A percentile compares a stretch with the other conserved stretches of the same genome.
phyloP scores from a whole-genome alignment of 129 eudicot genomes.

The Kitagawia praeruptora region DNA sequence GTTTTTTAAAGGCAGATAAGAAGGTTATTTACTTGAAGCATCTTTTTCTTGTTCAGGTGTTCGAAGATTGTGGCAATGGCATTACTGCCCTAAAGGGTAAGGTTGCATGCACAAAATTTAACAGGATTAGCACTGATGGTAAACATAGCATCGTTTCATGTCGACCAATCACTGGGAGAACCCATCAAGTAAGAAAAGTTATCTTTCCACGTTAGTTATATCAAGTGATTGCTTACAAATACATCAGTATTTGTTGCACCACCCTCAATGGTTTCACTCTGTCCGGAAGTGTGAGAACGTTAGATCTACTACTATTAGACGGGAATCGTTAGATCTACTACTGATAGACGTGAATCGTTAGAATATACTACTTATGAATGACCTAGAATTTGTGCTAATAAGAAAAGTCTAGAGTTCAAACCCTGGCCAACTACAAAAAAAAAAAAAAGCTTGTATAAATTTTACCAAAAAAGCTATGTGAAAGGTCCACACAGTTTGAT shows the following conservation, averaged over 20 bases:
- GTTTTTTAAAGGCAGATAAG: neutral
- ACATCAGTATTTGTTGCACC: too few species aligned
- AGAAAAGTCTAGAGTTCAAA: too few species aligned
- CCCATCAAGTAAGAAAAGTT: conserved; percentile 70
- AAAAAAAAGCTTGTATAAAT: too few species aligned
- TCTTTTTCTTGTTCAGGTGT: conserved; percentile 34
- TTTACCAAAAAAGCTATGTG: too few species aligned
- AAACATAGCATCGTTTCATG: conserved; percentile 73
- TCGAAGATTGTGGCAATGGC: conserved; percentile 21
- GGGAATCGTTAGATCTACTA: neutral
- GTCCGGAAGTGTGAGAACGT: neutral
- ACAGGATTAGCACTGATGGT: conserved; percentile 69
- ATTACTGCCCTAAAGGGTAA: conserved; percentile 51
- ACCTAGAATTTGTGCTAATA: neutral
- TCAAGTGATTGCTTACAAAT: neutral
- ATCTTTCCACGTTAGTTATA: neutral
- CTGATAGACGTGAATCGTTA: neutral
- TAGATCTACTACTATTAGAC: neutral
- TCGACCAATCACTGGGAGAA: conserved; percentile 92
- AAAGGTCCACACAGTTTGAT: too few species aligned
- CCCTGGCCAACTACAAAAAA: too few species aligned
- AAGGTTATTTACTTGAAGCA: neutral
- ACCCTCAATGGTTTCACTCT: neutral
- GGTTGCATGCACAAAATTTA: conserved; percentile 83
- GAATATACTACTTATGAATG: neutral